Conservation (phyloP, 495 filamentous ascomycete genomes). For the Cudoniella acicularis region DNA sequence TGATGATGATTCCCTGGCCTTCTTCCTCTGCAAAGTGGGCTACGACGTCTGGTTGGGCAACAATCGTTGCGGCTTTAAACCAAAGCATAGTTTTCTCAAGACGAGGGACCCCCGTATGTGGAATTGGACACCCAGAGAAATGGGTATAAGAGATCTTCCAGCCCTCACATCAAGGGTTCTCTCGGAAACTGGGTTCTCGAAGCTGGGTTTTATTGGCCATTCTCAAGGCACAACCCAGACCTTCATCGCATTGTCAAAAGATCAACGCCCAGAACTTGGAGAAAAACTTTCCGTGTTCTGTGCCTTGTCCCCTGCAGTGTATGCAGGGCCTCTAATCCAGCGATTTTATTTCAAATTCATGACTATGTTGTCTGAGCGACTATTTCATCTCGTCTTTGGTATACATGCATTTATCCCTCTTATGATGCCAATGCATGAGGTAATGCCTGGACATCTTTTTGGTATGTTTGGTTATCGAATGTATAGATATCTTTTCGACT, state of each 20-base stretch:
- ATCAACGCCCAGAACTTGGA: slow-evolving; percentile 86
- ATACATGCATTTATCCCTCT: slow-evolving; percentile 94
- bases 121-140: slow-evolving; percentile 94
- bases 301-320: slow-evolving; percentile 86
- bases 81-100: slow-evolving; percentile 66
- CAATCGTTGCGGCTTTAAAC: slow-evolving; percentile 83
- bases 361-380: slow-evolving; percentile 66
- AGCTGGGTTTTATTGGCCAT: slow-evolving; percentile 80
- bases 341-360: slow-evolving; percentile 94
- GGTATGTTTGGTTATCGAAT: slow-evolving; percentile 86
- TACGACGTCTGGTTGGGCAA: slow-evolving; percentile 97
- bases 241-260: slow-evolving; percentile 84
- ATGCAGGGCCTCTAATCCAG: slow-evolving; percentile 81
- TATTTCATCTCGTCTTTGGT: slow-evolving; percentile 83
- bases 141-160: slow-evolving; percentile 88
- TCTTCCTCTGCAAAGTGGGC: slow-evolving; percentile 87
- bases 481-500: slow-evolving; percentile 87
- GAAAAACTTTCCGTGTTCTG: slow-evolving; percentile 87
- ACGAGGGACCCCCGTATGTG: slow-evolving; percentile 88
- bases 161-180: slow-evolving; percentile 83
- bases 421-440: slow-evolving; percentile 80
- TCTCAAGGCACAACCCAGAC: slow-evolving; percentile 92
- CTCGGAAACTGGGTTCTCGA: slow-evolving; percentile 76
- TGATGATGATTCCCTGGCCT: slow-evolving; percentile 86
- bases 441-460: slow-evolving; percentile 64